These are phyloP conservation scores for Colletotrichum spaethianum DNA, from an alignment of 2,329 filamentous ascomycete species.

Conservation along the genomic window DNA sequence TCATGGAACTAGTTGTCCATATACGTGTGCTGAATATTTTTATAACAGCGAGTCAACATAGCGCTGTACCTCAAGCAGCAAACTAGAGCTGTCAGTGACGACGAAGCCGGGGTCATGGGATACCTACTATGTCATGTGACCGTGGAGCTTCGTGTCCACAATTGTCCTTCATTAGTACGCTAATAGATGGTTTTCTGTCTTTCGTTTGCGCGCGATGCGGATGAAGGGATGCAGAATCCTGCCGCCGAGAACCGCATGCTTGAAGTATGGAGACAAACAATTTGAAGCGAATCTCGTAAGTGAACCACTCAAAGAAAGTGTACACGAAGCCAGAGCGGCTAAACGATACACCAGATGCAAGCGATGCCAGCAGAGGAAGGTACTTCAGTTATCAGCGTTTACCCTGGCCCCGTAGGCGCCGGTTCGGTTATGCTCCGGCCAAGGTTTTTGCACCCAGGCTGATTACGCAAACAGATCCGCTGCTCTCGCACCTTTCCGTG, in stretches of 20 bases:
- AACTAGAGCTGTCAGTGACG: not conserved
- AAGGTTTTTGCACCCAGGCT: not conserved
- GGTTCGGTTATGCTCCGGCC: not conserved
- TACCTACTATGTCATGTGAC: slow-evolving; percentile 27
- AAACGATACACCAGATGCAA: slow-evolving; percentile 20
- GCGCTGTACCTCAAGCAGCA: too few relatives aligned
- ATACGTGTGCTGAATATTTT: too few relatives aligned
- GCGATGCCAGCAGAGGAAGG: slow-evolving; percentile 37
- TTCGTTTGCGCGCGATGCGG: not conserved
- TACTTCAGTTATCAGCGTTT: not conserved
- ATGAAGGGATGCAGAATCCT: not conserved
- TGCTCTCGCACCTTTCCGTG: slow-evolving; percentile 43
- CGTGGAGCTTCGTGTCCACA: slow-evolving; percentile 2
- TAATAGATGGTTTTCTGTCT: not conserved
- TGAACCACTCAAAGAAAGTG: accelerated
- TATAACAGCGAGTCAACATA: too few relatives aligned
- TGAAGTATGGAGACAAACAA: slow-evolving; percentile 27
- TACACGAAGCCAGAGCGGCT: not conserved
- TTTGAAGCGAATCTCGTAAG: slow-evolving; percentile 30
- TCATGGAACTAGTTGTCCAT: too few relatives aligned
- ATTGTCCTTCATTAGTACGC: not conserved
- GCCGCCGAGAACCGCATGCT: too few relatives aligned
- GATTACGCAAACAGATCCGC: slow-evolving; percentile 35
- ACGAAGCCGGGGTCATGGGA: not conserved
- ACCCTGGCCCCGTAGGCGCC: not conserved